A percentile compares a stretch with the other conserved stretches of the same genome.
Evolutionary conservation across 345 rosid genomes (phyloP).

Genomic region (Eucalyptus rudis): DNA sequence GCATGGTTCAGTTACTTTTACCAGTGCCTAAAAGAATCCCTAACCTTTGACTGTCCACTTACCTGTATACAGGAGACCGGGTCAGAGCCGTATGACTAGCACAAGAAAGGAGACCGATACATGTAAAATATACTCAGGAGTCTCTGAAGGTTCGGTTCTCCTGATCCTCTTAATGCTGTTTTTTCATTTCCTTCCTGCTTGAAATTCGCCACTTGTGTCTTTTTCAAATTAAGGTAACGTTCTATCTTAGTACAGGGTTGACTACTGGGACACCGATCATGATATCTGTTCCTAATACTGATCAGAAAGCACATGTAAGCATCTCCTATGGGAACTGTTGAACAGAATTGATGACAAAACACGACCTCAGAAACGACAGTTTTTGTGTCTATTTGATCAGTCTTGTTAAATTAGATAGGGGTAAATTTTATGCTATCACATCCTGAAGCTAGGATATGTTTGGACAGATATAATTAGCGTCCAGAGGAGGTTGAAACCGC

Average conservation of each 20-base stretch:
- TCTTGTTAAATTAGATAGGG: not conserved
- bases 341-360: not conserved
- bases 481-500: not conserved
- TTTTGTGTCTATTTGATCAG: not conserved
- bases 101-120: slow-evolving; percentile 98
- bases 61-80: slow-evolving; percentile 64
- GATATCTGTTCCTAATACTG: slow-evolving; percentile 84
- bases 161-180: not conserved
- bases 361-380: not conserved
- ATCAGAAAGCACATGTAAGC: slow-evolving; percentile 91
- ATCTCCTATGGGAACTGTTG: not conserved
- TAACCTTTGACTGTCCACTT: not conserved
- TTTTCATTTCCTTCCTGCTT: not conserved
- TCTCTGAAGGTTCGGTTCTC: slow-evolving; percentile 51
- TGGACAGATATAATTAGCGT: not conserved
- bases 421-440: not conserved
- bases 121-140: slow-evolving; percentile 67
- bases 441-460: not conserved
- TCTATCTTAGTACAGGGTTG: slow-evolving; percentile 31
- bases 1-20: not conserved
- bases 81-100: slow-evolving; percentile 95
- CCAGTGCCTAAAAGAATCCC: not conserved
- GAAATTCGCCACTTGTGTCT: not conserved
- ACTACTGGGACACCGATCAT: slow-evolving; percentile 92
- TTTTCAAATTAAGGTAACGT: not conserved